These are phyloP conservation scores for Pseudogymnoascus sp. DNA, from an alignment of 2,329 filamentous ascomycete genomes.

Conservation along the genomic window DNA sequence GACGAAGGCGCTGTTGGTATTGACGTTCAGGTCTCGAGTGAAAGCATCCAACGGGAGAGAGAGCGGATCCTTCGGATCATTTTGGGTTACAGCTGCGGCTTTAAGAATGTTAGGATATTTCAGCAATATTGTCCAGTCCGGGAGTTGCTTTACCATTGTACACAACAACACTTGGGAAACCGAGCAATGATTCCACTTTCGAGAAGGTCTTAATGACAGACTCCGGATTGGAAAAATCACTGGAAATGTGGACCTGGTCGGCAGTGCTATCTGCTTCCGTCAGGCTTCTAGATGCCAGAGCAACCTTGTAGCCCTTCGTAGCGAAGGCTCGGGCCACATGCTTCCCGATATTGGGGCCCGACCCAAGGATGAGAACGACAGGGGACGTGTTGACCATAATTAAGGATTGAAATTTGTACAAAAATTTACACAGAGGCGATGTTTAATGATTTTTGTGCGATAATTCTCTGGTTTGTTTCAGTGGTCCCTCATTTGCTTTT, in stretches of 20 bases:
- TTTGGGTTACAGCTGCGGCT: slow-evolving; percentile 20
- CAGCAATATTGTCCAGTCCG: neutral
- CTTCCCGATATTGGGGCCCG: slow-evolving; percentile 32
- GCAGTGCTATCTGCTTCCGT: slow-evolving; percentile 22
- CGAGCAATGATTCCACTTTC: slow-evolving; percentile 28
- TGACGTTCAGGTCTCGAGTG: slow-evolving; percentile 29
- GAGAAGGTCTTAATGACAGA: slow-evolving; percentile 29
- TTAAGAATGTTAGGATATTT: neutral
- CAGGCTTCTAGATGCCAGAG: slow-evolving; percentile 28
- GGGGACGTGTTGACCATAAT: slow-evolving; percentile 13
- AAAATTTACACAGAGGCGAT: neutral
- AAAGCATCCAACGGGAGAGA: slow-evolving; percentile 23
- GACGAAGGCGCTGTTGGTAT: slow-evolving; percentile 32
- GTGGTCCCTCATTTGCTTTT: neutral
- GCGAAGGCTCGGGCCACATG: slow-evolving; percentile 30
- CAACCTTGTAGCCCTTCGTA: slow-evolving; percentile 35
- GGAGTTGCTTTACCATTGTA: slow-evolving; percentile 7
- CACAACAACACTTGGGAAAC: slow-evolving; percentile 29
- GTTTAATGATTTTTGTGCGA: no score
- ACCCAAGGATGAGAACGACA: slow-evolving; percentile 33
- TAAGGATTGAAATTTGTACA: neutral
- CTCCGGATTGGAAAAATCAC: slow-evolving; percentile 30
- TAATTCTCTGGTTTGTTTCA: neutral
- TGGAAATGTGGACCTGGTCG: slow-evolving; percentile 26
- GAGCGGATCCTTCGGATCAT: slow-evolving; percentile 27